These are phyloP conservation scores for Neurospora crassa DNA, from an alignment of 2,329 filamentous ascomycete species.

Conservation along the genomic window DNA sequence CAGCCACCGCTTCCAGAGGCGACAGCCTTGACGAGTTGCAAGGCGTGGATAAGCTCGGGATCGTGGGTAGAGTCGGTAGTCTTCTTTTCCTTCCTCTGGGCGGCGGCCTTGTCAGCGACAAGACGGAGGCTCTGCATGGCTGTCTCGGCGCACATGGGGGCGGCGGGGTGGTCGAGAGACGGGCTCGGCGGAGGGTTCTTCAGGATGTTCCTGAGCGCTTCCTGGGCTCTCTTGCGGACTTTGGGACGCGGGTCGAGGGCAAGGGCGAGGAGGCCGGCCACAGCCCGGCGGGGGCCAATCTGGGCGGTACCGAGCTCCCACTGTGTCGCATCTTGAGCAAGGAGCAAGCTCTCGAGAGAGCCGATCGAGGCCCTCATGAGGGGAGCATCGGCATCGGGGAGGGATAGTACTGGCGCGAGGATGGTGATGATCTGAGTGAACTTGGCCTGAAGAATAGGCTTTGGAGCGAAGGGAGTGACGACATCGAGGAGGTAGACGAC, in stretches of 20 bases:
- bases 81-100: constrained; percentile 61
- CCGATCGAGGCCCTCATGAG: constrained; percentile 82
- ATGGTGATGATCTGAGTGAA: constrained; percentile 87
- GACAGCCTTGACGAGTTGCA: constrained; percentile 87
- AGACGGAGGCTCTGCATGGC: constrained; percentile 73
- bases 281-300: constrained; percentile 76
- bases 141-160: constrained; percentile 92
- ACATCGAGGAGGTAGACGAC: constrained; percentile 94
- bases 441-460: constrained; percentile 82
- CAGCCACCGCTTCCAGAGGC: constrained; percentile 82
- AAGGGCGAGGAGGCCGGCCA: constrained; percentile 76
- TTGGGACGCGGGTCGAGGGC: constrained; percentile 85
- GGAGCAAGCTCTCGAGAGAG: constrained; percentile 80
- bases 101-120: constrained; percentile 52
- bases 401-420: constrained; percentile 73
- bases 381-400: constrained; percentile 75
- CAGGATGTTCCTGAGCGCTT: constrained; percentile 75
- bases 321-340: constrained; percentile 77
- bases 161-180: constrained; percentile 85
- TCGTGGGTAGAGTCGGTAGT: constrained; percentile 54
- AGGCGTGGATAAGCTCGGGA: constrained; percentile 77
- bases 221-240: constrained; percentile 85
- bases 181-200: constrained; percentile 82
- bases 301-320: constrained; percentile 82
- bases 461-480: constrained; percentile 74